These are phyloP conservation scores for Hypoxylon sp. DNA, from an alignment of 2,329 filamentous ascomycete genomes.

Conservation along the genomic window DNA sequence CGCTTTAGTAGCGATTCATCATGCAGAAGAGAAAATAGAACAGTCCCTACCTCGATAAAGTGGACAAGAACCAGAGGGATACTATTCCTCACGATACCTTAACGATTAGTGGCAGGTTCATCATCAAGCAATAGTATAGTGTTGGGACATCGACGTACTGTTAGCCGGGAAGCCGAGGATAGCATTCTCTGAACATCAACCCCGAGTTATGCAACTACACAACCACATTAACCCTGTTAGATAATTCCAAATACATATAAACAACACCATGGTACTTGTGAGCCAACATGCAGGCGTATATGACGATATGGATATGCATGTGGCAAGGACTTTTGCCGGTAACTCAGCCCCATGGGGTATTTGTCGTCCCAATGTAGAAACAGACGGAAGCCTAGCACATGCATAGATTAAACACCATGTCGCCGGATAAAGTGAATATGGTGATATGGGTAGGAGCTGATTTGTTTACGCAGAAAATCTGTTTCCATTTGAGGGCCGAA, in stretches of 20 bases:
- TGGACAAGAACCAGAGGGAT: neutral
- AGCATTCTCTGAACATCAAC: neutral
- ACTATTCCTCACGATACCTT: neutral
- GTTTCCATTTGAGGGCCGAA: slow-evolving; percentile 18
- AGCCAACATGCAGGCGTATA: slow-evolving; percentile 8
- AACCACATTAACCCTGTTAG: neutral
- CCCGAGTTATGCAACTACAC: neutral
- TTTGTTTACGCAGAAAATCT: slow-evolving; percentile 37
- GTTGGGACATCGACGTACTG: neutral
- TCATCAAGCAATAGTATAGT: neutral
- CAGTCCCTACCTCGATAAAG: neutral
- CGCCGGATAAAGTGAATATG: slow-evolving; percentile 48
- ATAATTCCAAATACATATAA: neutral
- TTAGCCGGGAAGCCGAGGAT: neutral
- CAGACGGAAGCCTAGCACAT: slow-evolving; percentile 32
- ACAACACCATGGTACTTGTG: slow-evolving; percentile 16
- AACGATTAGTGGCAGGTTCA: neutral
- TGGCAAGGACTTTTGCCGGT: slow-evolving; percentile 43
- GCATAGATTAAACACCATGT: slow-evolving; percentile 43
- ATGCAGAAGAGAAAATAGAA: too few relatives aligned
- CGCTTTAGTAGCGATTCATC: too few relatives aligned
- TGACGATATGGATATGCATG: slow-evolving; percentile 17
- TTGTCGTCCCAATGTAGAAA: slow-evolving; percentile 38
- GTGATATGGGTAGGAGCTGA: slow-evolving; percentile 38
- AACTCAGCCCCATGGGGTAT: slow-evolving; percentile 37